phyloP scores from a whole-genome alignment of 805 yeast species.

The Ogataea wickerhamii region DNA sequence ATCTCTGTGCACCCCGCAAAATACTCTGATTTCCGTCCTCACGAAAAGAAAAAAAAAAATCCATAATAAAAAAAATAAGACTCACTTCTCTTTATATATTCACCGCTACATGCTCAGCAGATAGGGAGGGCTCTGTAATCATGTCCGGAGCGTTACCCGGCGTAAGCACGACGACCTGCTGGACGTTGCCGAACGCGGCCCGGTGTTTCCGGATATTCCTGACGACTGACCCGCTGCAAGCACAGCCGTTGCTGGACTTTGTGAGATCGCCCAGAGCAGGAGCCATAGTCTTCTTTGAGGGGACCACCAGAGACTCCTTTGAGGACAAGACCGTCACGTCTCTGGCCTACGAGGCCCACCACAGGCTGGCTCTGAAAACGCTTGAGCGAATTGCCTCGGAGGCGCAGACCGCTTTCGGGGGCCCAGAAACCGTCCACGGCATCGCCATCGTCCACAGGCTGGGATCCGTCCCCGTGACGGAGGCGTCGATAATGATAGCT shows the following conservation, averaged over 20 bases:
- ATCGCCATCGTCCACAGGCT: slow-evolving; percentile 43
- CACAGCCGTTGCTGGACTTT: slow-evolving; percentile 30
- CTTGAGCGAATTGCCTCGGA: slow-evolving; percentile 33
- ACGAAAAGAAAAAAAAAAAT: too few species aligned
- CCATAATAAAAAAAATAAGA: too few species aligned
- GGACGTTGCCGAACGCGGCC: too few species aligned
- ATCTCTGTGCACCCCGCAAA: too few species aligned
- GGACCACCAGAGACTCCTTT: slow-evolving; percentile 46
- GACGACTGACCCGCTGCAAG: slow-evolving; percentile 20
- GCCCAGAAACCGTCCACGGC: slow-evolving; percentile 29
- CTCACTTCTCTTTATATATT: too few species aligned
- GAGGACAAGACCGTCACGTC: slow-evolving; percentile 38
- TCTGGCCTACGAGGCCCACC: slow-evolving; percentile 46
- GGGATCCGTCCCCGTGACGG: slow-evolving; percentile 45
- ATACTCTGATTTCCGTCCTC: too few species aligned
- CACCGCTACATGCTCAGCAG: too few species aligned
- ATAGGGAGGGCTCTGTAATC: too few species aligned
- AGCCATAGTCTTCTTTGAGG: slow-evolving; percentile 47
- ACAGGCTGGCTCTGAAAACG: slow-evolving; percentile 38
- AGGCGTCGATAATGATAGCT: slow-evolving; percentile 44
- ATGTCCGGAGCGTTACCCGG: too few species aligned
- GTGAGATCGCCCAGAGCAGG: slow-evolving; percentile 44
- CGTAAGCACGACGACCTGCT: too few species aligned
- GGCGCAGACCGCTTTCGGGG: slow-evolving; percentile 28
- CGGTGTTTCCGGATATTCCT: slow-evolving; percentile 19